Base-by-base conservation (phyloP, 371 early-diverging fungal species). In the Cokeromyces recurvatus region DNA sequence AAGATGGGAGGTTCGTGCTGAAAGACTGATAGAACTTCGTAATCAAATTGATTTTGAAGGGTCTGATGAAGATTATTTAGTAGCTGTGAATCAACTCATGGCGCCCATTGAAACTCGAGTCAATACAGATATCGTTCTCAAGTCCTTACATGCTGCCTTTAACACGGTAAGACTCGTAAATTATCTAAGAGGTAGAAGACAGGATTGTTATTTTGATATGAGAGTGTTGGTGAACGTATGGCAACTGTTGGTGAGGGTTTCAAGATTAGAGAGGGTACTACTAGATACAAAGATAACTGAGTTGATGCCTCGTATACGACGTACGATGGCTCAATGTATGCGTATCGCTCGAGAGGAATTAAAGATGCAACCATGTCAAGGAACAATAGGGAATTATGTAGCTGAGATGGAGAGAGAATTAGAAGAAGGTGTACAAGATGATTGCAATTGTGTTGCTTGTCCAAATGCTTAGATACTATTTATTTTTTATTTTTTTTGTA, bases 141-240 rank as follows among this genome's bases (percentile, higher is more conserved):
- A 38, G 0, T 49, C 40, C 3, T n/a, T 63, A 17, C 52, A 63
- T 31, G 39, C 58, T 11, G 51, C 64, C 6, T 46, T 55, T 20
- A 63, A 51, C 31, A 53, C 54, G 0, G 32, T 63, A 2, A 55
- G 59, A 7, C 24, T 63, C 1, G 15, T 59, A 14, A 55, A 52
- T 10, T 63, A 48, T 24, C 14, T 63, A 3, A 25, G 59, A 6
- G 43, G 53, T 6, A 24, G 59, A 36, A 16, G 35, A n/a, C 32
- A 32, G 4, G 59, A 58, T 19, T 65, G 66, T 23, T 58, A 53
- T 37, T 65, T 65, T 42, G 62, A 65, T 32, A 61, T 65, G 37
- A 55, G 58, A 10, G 19, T 52, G 2, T 15, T 65, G 32, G 45
- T 58, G 15, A 62, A 55, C 22, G 62, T 58, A 4, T 65, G 66